These are phyloP conservation scores for Geosmithia morbida DNA, from an alignment of 2,329 filamentous ascomycete species.

Conservation along the genomic window DNA sequence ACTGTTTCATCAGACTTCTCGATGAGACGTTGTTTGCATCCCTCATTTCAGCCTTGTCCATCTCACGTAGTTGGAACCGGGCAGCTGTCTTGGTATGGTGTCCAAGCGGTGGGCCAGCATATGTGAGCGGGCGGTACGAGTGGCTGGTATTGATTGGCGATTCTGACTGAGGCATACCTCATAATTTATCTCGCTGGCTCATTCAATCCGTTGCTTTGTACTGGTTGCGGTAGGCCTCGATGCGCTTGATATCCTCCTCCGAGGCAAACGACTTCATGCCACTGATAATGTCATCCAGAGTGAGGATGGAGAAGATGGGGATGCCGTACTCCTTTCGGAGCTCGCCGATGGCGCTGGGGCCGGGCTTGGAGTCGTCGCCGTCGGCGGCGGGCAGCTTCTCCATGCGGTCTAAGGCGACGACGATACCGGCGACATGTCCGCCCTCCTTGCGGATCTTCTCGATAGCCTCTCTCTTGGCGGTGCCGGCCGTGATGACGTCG, in stretches of 20 bases:
- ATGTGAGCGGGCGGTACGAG: not conserved
- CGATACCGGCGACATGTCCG: constrained; percentile 70
- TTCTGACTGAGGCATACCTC: not conserved
- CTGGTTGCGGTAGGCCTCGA: constrained; percentile 59
- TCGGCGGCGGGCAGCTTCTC: constrained; percentile 60
- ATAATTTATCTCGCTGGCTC: not conserved
- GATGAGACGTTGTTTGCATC: not conserved
- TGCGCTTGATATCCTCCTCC: constrained; percentile 46
- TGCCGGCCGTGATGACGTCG: constrained; percentile 93
- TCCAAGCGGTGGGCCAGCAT: no score
- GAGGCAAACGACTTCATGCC: constrained; percentile 49
- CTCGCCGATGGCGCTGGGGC: constrained; percentile 73
- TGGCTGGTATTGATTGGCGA: not conserved
- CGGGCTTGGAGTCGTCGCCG: constrained; percentile 52
- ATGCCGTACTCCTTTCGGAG: constrained; percentile 72
- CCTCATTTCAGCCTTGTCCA: not conserved
- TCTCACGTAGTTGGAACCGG: not conserved
- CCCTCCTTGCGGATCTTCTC: constrained; percentile 78
- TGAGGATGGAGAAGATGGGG: constrained; percentile 72
- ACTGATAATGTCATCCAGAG: constrained; percentile 68
- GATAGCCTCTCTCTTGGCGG: constrained; percentile 84
- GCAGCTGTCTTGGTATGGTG: not conserved
- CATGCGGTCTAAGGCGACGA: constrained; percentile 78
- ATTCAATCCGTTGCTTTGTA: constrained; percentile 44
- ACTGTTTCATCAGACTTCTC: not conserved